These are phyloP conservation scores for Rostrohypoxylon terebratum DNA, from an alignment of 495 filamentous ascomycete species.

Conservation along the genomic window DNA sequence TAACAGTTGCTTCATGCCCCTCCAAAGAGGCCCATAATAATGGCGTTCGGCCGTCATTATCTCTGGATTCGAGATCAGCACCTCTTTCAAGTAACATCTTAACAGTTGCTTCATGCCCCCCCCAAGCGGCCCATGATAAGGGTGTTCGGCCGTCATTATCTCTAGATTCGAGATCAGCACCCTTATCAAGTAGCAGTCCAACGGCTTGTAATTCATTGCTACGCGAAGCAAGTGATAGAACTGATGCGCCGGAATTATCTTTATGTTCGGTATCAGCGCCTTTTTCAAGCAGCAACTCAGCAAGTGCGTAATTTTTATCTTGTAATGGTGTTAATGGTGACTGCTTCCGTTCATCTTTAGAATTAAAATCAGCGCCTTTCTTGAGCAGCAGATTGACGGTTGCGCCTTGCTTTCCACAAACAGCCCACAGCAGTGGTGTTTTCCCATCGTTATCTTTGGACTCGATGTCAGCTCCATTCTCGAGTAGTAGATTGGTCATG, in stretches of 20 bases:
- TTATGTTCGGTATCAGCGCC: neutral
- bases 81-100: neutral
- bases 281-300: neutral
- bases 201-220: neutral
- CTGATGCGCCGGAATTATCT: neutral
- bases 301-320: too few species aligned
- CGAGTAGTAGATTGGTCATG: neutral
- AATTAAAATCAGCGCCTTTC: neutral
- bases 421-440: neutral
- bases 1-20: too few species aligned
- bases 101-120: neutral
- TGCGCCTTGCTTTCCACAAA: neutral
- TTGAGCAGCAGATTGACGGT: neutral
- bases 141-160: neutral
- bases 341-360: neutral
- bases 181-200: neutral
- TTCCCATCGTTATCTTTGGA: neutral
- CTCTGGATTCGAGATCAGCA: neutral
- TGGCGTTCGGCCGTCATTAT: too few species aligned
- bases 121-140: neutral
- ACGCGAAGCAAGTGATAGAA: neutral
- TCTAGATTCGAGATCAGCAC: neutral
- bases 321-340: too few species aligned
- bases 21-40: too few species aligned
- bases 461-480: neutral